Percentiles rank a stretch among this genome's conserved stretches.
These are phyloP conservation scores for Chlorella vulgaris DNA, from an alignment of 139 green algal genomes.

Conservation along the genomic window DNA sequence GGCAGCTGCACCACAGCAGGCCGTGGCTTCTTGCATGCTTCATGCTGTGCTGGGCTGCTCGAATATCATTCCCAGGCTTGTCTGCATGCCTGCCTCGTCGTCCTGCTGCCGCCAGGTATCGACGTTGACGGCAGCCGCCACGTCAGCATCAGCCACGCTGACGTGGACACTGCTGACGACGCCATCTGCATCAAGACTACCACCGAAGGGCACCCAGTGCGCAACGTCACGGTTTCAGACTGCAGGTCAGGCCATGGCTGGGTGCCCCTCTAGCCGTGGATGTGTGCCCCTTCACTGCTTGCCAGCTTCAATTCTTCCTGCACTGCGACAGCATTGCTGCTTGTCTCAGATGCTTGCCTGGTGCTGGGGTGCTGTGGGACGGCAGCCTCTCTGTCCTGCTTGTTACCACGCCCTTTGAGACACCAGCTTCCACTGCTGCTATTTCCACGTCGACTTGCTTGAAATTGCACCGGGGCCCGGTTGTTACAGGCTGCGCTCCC, in stretches of 20 bases:
- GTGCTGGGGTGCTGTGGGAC: too few relatives aligned
- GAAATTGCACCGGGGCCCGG: background rate
- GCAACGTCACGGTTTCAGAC: slow-evolving; percentile 1
- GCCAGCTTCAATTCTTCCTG: background rate
- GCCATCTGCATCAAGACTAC: slow-evolving; percentile 56
- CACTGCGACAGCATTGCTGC: background rate
- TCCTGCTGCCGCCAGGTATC: slow-evolving; percentile 48
- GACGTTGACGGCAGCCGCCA: slow-evolving; percentile 46
- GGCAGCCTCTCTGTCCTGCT: too few relatives aligned
- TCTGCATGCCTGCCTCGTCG: too few relatives aligned
- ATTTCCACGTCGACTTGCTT: background rate
- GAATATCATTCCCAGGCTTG: background rate
- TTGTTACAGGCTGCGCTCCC: slow-evolving; percentile 29
- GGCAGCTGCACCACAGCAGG: background rate
- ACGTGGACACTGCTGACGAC: slow-evolving; percentile 54
- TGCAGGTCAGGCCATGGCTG: slow-evolving; percentile 11
- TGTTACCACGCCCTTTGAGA: background rate
- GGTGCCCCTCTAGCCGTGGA: background rate
- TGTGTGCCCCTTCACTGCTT: background rate
- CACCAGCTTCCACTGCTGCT: background rate
- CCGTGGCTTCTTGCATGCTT: background rate
- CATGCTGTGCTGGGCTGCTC: background rate
- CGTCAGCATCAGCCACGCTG: slow-evolving; percentile 27
- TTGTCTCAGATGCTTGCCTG: too few relatives aligned
- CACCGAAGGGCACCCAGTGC: background rate